Base-by-base conservation (phyloP, 2,329 filamentous ascomycete genomes). In the Fusarium cyanostomum region DNA sequence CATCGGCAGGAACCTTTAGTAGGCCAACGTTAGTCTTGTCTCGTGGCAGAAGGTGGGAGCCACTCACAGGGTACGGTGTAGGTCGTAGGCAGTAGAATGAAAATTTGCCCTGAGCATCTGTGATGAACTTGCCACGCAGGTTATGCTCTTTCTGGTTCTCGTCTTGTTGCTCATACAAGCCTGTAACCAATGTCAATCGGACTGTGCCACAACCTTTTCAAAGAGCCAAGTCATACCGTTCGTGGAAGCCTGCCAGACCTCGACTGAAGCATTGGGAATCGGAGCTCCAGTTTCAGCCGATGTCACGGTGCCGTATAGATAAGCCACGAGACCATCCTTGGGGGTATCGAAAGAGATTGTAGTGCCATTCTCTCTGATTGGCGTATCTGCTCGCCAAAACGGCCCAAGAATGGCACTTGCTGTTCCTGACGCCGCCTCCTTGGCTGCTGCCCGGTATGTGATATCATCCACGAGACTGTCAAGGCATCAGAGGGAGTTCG, bases 361-460 rank as follows among this genome's bases (percentile, higher is more conserved):
- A 41, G 82, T 84, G 45, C 90, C 92, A 71, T 90, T 90, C n/a
- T 86, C 78, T 42, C 89, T 84, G 56, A 84, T 78, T 6, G 92
- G 92, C 0, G 92, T 87, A 67, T 93, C 84, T 38, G 86, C 83
- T 7, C 91, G 85, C 86, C 91, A 96, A 79, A 96, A 96, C 1
- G 92, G 92, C 0, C 92, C 92, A 1, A 96, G 84, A 65, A 96
- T 92, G 35, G 92, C 88, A 5, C 90, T 91, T 3, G 91, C 86
- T 6, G 92, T 95, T 10, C 87, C 81, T 12, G 78, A 71, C 12
- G 80, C 78, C 34, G 72, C 62, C 31, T 71, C 68, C 46, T 78
- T 78, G 51, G 82, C 79, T 45, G 83, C 82, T 13, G 71, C 64
- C 46, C 86, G 88, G 78, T 88, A 90, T 52, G 90, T 92, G 71